Evolutionary conservation across 129 eudicot species (phyloP).

Genomic region (Flaveria linearis): DNA sequence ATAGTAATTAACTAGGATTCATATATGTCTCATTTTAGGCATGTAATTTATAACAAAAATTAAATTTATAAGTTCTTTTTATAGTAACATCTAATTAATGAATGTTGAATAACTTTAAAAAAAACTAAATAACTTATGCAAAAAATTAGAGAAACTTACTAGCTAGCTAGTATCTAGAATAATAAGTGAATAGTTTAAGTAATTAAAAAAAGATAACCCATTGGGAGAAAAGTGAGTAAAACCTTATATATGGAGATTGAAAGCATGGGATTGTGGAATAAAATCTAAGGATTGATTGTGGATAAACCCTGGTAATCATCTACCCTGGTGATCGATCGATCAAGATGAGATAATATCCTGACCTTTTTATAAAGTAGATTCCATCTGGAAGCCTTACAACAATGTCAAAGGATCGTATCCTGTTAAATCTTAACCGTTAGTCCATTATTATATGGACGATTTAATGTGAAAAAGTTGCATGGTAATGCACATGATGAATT

Average conservation of each 20-base stretch:
- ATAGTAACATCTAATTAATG: too few relatives aligned
- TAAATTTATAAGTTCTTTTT: too few relatives aligned
- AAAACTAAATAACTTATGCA: too few relatives aligned
- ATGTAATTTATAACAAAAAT: too few relatives aligned
- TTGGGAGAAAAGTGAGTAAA: constrained; percentile 9
- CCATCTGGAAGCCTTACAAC: constrained; percentile 36
- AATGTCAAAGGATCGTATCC: constrained; percentile 28
- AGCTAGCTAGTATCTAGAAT: not conserved
- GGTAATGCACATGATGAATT: not conserved
- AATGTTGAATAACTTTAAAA: too few relatives aligned
- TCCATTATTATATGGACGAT: not conserved
- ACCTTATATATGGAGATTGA: constrained; percentile 16
- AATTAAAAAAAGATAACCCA: not conserved
- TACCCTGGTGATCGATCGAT: not conserved
- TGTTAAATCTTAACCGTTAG: not conserved
- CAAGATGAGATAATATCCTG: constrained; percentile 23
- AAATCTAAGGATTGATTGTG: constrained; percentile 40
- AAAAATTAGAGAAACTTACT: too few relatives aligned
- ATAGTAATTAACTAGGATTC: too few relatives aligned
- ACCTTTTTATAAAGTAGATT: constrained; percentile 36
- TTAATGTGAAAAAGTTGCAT: not conserved
- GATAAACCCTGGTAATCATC: constrained; percentile 25
- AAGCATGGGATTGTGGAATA: constrained; percentile 38
- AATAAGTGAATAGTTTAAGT: not conserved
- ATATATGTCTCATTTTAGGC: too few relatives aligned